Conservation (phyloP, 2,329 filamentous ascomycete genomes). For the Triangularia verruculosa region DNA sequence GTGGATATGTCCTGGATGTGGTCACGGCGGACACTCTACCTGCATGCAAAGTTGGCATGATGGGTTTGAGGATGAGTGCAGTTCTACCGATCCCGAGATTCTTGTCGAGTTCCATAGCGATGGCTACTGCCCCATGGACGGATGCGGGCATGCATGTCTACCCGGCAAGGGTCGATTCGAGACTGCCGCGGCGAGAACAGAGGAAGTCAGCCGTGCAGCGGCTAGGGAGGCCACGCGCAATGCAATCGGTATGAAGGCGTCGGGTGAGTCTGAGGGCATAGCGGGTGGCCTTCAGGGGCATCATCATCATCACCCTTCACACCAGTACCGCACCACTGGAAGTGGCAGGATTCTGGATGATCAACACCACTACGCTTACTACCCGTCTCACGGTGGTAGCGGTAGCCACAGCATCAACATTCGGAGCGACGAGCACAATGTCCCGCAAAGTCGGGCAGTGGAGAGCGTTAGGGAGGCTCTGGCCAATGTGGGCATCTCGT, state of each 20-base stretch:
- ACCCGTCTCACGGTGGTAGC: background rate
- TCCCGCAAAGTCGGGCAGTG: conserved; percentile 58
- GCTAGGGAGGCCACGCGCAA: conserved; percentile 39
- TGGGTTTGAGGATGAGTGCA: conserved; percentile 24
- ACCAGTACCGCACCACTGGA: background rate
- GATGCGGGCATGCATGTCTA: conserved; percentile 62
- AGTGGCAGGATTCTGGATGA: conserved; percentile 2
- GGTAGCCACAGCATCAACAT: conserved; percentile 29
- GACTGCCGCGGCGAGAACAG: conserved; percentile 42
- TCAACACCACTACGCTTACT: conserved; percentile 6
- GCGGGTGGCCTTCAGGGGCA: conserved; percentile 17
- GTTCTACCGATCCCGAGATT: conserved; percentile 23
- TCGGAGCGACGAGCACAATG: conserved; percentile 51
- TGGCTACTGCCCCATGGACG: conserved; percentile 63
- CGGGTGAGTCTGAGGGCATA: conserved; percentile 16
- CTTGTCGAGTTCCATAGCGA: conserved; percentile 41
- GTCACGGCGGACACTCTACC: conserved; percentile 59
- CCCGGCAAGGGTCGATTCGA: conserved; percentile 55
- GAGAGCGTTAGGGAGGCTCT: conserved; percentile 55
- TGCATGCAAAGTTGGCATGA: conserved; percentile 61
- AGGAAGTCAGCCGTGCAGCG: conserved; percentile 49
- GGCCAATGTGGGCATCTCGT: conserved; percentile 27
- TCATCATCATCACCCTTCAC: background rate
- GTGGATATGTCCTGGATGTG: conserved; percentile 63
- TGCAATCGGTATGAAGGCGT: conserved; percentile 5